These are phyloP conservation scores for Centrapalus pauciflorus DNA, from an alignment of 129 eudicot species.

Conservation along the genomic window DNA sequence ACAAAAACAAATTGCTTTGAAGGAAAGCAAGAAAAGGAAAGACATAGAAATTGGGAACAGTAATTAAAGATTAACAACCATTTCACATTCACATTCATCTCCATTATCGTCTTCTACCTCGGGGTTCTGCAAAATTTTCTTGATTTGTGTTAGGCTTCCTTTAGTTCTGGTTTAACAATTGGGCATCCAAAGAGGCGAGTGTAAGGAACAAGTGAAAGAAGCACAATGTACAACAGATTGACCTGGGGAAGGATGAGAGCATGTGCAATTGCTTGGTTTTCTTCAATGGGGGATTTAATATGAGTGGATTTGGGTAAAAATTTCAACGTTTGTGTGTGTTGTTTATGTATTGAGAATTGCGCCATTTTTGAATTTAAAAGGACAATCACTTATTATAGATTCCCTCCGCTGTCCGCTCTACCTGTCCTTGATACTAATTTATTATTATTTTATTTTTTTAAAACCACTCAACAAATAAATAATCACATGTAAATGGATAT, in stretches of 20 bases:
- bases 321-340: constrained; percentile 2
- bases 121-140: constrained; percentile 61
- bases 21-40: constrained; percentile 32
- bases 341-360: constrained; percentile 13
- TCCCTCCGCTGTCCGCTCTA: background rate
- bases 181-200: constrained; percentile 9
- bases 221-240: constrained; percentile 27
- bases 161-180: constrained; percentile 5
- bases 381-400: constrained; percentile 2
- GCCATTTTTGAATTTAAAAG: constrained; percentile 18
- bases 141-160: constrained; percentile 28
- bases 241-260: constrained; percentile 21
- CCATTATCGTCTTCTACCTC: constrained; percentile 48
- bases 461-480: too few species aligned
- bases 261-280: constrained; percentile 38
- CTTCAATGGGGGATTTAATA: constrained; percentile 20
- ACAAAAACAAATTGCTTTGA: constrained; percentile 29
- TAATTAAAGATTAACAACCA: background rate
- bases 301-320: background rate
- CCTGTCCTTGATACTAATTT: background rate
- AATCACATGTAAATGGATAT: too few species aligned
- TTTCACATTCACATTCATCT: constrained; percentile 14
- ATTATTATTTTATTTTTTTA: too few species aligned
- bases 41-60: constrained; percentile 13
- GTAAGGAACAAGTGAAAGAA: constrained; percentile 8